These are phyloP conservation scores for Boletales sp. DNA, from an alignment of 768 basidiomycete genomes.

Conservation along the genomic window DNA sequence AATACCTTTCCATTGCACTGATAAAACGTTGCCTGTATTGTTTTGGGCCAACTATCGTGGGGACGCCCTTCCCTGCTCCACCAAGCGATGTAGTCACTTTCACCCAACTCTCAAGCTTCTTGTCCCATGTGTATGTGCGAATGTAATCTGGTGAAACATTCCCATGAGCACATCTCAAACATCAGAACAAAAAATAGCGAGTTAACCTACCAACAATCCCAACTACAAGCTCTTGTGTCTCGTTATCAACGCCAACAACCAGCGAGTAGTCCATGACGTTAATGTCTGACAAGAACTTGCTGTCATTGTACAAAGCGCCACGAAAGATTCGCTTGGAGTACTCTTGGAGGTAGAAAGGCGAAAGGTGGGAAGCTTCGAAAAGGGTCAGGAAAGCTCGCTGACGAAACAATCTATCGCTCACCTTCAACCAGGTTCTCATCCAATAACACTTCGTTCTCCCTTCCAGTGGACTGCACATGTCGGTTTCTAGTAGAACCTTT, in stretches of 20 bases:
- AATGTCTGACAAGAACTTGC: slow-evolving; percentile 88
- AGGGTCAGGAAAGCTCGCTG: slow-evolving; percentile 6
- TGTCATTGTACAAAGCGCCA: slow-evolving; percentile 91
- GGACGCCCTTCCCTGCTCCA: slow-evolving; percentile 78
- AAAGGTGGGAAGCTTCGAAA: slow-evolving; percentile 68
- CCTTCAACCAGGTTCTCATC: slow-evolving; percentile 96
- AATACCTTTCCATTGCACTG: slow-evolving; percentile 87
- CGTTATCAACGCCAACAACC: slow-evolving; percentile 91
- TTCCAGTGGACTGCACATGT: slow-evolving; percentile 85
- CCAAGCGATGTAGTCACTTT: slow-evolving; percentile 93
- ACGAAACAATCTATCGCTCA: slow-evolving; percentile 32
- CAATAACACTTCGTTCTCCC: slow-evolving; percentile 89
- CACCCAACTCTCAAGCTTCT: slow-evolving; percentile 97
- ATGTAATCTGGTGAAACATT: slow-evolving; percentile 66
- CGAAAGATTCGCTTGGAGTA: slow-evolving; percentile 91
- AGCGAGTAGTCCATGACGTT: slow-evolving; percentile 99
- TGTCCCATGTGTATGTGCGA: slow-evolving; percentile 97
- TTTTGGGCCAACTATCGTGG: slow-evolving; percentile 94
- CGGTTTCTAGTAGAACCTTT: slow-evolving; percentile 96
- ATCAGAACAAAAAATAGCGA: neutral
- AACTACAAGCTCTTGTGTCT: slow-evolving; percentile 86
- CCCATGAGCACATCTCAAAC: slow-evolving; percentile 4
- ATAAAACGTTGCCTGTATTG: slow-evolving; percentile 89
- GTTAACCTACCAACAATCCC: slow-evolving; percentile 86
- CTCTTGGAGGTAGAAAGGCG: slow-evolving; percentile 94